A percentile compares a stretch with the other conserved stretches of the same genome.
phyloP scores from a whole-genome alignment of 176 grass and related monocot genomes.

The Raddia guianensis region DNA sequence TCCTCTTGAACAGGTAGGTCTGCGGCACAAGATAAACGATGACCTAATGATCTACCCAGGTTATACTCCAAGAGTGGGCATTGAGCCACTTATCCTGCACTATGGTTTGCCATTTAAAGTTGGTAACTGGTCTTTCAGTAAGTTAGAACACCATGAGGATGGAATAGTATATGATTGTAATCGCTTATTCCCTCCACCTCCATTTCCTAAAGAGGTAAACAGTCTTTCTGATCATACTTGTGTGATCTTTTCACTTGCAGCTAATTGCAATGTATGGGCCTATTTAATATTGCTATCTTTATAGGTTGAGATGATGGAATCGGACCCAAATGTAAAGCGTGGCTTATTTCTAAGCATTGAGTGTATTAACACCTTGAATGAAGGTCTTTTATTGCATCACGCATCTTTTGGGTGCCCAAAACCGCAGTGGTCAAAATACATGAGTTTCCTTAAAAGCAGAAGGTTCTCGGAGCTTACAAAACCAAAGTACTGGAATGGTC shows the following conservation, averaged over 20 bases:
- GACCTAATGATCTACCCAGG: constrained; percentile 99
- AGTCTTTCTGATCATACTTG: constrained; percentile 23
- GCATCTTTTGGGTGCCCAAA: constrained; percentile 75
- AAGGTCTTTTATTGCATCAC: constrained; percentile 89
- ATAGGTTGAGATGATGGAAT: constrained; percentile 88
- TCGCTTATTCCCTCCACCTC: constrained; percentile 67
- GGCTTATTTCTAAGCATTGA: constrained; percentile 91
- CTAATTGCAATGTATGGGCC: not conserved
- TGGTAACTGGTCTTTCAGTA: constrained; percentile 97
- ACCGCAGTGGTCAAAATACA: constrained; percentile 88
- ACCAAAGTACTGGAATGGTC: constrained; percentile 63
- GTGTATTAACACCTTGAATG: constrained; percentile 96
- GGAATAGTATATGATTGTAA: constrained; percentile 92
- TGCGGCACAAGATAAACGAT: constrained; percentile 94
- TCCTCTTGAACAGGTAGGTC: constrained; percentile 67
- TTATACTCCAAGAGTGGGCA: constrained; percentile 78
- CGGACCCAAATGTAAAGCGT: constrained; percentile 65
- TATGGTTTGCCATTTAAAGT: constrained; percentile 94
- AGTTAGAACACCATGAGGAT: constrained; percentile 93
- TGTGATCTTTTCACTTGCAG: not conserved
- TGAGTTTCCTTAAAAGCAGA: constrained; percentile 95
- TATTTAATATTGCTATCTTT: constrained; percentile 28
- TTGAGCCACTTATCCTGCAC: constrained; percentile 87
- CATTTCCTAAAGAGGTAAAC: constrained; percentile 86
- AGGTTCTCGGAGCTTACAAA: constrained; percentile 85